Base-by-base conservation (phyloP, 352 stramenopile genomes). In the Phytophthora rubi region DNA sequence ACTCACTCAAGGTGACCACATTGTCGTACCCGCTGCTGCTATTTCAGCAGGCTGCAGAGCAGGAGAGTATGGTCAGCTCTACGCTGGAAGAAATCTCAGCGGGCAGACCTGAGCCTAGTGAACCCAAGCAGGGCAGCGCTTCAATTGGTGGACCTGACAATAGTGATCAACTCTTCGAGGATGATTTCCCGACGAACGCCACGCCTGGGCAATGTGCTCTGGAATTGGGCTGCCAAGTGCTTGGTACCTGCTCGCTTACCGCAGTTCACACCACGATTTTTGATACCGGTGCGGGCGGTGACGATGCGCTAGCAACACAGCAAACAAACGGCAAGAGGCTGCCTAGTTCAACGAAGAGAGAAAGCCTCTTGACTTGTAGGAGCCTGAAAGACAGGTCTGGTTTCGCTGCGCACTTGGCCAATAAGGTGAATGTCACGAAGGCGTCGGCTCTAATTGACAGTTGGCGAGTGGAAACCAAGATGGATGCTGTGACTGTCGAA, bases 11-110 rank as follows among this genome's bases (percentile, higher is more conserved):
- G 62, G 68, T 92, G 18, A 83, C 73, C 1, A 91, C 86, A 7
- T 66, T 93, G 13, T 82, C 80, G 37, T 94, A 91, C 28, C 87
- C 87, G 6, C 71, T 94, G 21, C 39, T 72, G 35, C 72, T 94
- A 30, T 94, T 94, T 65, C 81, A 80, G 9, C 87, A 94, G 68
- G 85, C 87, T 49, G 85, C 85, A 15, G 86, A 92, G 54, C 85
- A 90, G 49, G 86, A 91, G 64, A 83, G 76, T 61, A 86, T 92
- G 74, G 75, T 94, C 23, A 79, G 49, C 33, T 91, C 84, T 0
- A 88, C 83, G 7, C 62, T 93, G 10, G 86, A 91, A 13, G 86
- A 93, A 49, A 79, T 86, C 32, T 70, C 63, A 51, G 63, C 57
- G 8, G 71, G 68, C 0, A 45, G 47, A 16, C 26, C 21, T 23